phyloP scores from a whole-genome alignment of 345 rosid genomes.

The Dovyalis caffra region DNA sequence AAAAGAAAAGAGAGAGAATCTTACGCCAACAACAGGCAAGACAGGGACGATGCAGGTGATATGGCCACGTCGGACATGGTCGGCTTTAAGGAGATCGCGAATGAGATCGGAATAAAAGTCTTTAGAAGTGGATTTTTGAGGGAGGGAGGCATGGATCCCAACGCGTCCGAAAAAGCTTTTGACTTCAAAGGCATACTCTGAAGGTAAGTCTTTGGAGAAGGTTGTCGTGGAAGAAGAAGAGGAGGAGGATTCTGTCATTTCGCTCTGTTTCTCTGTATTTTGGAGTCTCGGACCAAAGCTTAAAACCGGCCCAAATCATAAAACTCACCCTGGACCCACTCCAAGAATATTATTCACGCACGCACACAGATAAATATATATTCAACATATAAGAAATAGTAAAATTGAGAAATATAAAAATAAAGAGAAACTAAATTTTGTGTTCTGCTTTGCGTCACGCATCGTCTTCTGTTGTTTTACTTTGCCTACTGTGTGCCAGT shows the following conservation, averaged over 20 bases:
- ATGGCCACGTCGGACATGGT: slow-evolving; percentile 48
- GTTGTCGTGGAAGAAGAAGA: background rate
- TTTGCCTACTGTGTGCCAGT: too few species aligned
- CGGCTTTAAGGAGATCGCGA: slow-evolving; percentile 39
- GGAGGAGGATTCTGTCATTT: background rate
- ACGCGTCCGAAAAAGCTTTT: slow-evolving; percentile 20
- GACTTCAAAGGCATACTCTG: background rate
- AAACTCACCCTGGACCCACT: too few species aligned
- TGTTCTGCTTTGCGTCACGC: too few species aligned
- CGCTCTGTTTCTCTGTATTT: background rate
- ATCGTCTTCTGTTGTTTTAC: too few species aligned
- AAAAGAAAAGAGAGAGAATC: background rate
- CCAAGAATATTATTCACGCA: too few species aligned
- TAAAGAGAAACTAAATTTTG: too few species aligned
- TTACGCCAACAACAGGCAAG: slow-evolving; percentile 49
- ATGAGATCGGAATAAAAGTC: slow-evolving; percentile 54
- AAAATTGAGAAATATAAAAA: too few species aligned
- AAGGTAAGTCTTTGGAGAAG: slow-evolving; percentile 28
- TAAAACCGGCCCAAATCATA: too few species aligned
- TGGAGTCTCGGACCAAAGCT: too few species aligned
- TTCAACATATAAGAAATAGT: too few species aligned
- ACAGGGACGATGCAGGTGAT: slow-evolving; percentile 58
- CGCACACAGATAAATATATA: too few species aligned
- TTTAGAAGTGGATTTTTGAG: slow-evolving; percentile 20
- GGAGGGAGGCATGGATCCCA: slow-evolving; percentile 22